Evolutionary conservation across 1,139 yeast species (phyloP).

Genomic region (Taphrina wiesneri): DNA sequence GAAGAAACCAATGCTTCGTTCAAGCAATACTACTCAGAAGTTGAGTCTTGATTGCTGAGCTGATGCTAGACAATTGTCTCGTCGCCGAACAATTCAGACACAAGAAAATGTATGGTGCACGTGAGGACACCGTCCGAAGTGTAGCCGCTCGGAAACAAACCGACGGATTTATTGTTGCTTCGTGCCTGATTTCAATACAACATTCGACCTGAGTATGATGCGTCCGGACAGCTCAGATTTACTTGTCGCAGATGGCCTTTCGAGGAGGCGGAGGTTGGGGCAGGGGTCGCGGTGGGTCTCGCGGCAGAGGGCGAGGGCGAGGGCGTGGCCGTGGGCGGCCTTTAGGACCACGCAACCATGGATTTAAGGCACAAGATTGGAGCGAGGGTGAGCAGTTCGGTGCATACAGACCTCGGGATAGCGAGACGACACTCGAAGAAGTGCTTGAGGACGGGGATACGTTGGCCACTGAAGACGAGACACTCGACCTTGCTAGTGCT

Average conservation of each 20-base stretch:
- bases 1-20: too few species aligned
- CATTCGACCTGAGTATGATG: neutral
- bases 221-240: too few species aligned
- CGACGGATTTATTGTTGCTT: neutral
- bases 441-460: conserved; percentile 41
- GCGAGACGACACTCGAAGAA: conserved; percentile 35
- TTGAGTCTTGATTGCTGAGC: too few species aligned
- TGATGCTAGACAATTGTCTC: too few species aligned
- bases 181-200: neutral
- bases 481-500: conserved; percentile 37
- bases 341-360: conserved; percentile 47
- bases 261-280: conserved; percentile 9
- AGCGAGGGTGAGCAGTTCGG: conserved; percentile 26
- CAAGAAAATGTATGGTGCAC: conserved; percentile 3
- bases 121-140: neutral
- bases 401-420: conserved; percentile 39
- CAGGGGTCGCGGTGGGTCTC: conserved; percentile 34
- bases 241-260: conserved; percentile 14
- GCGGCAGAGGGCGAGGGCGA: conserved; percentile 59
- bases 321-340: conserved; percentile 55
- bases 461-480: conserved; percentile 41
- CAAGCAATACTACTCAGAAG: too few species aligned
- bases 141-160: neutral
- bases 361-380: conserved; percentile 12
- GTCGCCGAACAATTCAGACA: neutral